Evolutionary conservation across 768 basidiomycete genomes (phyloP).

Genomic region (Postia placenta): DNA sequence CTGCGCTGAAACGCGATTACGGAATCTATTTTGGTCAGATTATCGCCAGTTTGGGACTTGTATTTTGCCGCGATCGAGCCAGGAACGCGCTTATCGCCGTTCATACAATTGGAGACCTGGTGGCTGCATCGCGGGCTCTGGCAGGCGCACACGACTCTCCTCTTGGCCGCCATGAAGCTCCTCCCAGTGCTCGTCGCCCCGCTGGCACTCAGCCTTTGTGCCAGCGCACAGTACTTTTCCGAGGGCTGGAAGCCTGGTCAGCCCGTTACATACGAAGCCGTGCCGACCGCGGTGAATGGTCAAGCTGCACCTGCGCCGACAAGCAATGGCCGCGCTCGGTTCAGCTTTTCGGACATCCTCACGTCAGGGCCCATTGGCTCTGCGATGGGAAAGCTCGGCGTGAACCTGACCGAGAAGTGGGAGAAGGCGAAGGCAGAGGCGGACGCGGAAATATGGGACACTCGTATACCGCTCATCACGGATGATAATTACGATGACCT

Average conservation of each 20-base stretch:
- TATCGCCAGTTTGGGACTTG: background rate
- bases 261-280: slow-evolving; percentile 24
- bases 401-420: slow-evolving; percentile 62
- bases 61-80: too few species aligned
- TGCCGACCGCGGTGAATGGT: slow-evolving; percentile 3
- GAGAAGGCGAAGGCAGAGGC: slow-evolving; percentile 25
- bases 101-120: background rate
- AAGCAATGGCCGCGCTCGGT: slow-evolving; percentile 5
- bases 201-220: slow-evolving; percentile 29
- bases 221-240: slow-evolving; percentile 70
- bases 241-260: slow-evolving; percentile 80
- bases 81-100: too few species aligned
- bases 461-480: slow-evolving; percentile 70
- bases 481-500: slow-evolving; percentile 74
- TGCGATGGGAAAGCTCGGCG: slow-evolving; percentile 51
- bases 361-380: slow-evolving; percentile 47
- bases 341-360: slow-evolving; percentile 32
- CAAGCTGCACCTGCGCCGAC: background rate
- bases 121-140: too few species aligned
- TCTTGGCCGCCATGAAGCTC: slow-evolving; percentile 45
- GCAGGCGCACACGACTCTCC: slow-evolving; percentile 12
- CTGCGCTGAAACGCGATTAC: background rate
- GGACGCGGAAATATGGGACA: slow-evolving; percentile 49
- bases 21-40: background rate
- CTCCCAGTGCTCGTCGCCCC: slow-evolving; percentile 26